These are phyloP conservation scores for Hyphodiscus sp. DNA, from an alignment of 2,329 filamentous ascomycete species.

Conservation along the genomic window DNA sequence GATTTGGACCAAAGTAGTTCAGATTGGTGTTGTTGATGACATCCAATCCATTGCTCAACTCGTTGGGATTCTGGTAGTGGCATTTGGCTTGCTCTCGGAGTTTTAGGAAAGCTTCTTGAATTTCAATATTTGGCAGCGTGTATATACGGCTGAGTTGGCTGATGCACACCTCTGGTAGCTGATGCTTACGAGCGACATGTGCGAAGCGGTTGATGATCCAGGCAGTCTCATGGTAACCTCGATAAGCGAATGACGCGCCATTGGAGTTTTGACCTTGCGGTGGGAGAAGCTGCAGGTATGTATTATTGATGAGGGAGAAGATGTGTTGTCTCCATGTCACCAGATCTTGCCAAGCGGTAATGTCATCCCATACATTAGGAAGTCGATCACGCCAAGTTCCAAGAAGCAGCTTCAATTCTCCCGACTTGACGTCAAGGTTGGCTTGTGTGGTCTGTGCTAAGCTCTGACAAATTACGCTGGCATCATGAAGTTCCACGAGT, in stretches of 20 bases:
- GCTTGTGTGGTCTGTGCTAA: constrained; percentile 73
- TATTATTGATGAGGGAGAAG: constrained; percentile 92
- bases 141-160: constrained; percentile 96
- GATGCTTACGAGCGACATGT: constrained; percentile 95
- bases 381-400: constrained; percentile 93
- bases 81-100: constrained; percentile 97
- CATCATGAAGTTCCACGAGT: constrained; percentile 93
- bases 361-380: constrained; percentile 98
- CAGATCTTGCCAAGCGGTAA: constrained; percentile 97
- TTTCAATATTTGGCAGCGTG: constrained; percentile 97
- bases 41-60: constrained; percentile 86
- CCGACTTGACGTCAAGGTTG: constrained; percentile 90
- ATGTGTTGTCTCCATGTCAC: constrained; percentile 99
- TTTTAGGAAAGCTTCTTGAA: constrained; percentile 98
- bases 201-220: constrained; percentile 99
- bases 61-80: constrained; percentile 91
- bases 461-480: constrained; percentile 91
- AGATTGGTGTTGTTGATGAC: constrained; percentile 99
- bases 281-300: constrained; percentile 80
- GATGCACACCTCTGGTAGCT: constrained; percentile 94
- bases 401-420: constrained; percentile 88
- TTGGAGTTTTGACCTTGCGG: constrained; percentile 74
- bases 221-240: constrained; percentile 95
- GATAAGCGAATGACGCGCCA: constrained; percentile 90
- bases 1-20: constrained; percentile 91